Conservation (phyloP, 257 asterid species). For the Nicotiana noctiflora region DNA sequence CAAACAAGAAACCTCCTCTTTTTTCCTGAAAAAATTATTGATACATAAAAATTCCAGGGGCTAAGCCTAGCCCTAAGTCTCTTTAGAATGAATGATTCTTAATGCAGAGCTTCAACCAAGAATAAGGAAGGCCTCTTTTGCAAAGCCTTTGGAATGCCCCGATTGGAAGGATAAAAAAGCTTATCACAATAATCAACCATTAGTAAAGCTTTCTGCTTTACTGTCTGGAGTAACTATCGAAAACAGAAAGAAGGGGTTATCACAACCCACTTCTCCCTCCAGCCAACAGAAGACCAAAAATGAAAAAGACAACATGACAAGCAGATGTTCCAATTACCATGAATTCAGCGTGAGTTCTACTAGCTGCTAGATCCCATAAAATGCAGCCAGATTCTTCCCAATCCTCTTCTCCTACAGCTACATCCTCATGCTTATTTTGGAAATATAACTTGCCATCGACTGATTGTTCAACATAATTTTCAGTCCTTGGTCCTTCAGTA, state of each 20-base stretch:
- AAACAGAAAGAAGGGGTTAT: not conserved
- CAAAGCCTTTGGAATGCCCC: not conserved
- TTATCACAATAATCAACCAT: not conserved
- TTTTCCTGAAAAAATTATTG: not conserved
- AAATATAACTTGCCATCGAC: constrained; percentile 17
- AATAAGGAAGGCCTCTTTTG: not conserved
- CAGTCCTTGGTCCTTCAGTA: constrained; percentile 22
- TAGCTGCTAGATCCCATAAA: constrained; percentile 95
- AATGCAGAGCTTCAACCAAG: not conserved
- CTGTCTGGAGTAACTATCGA: not conserved
- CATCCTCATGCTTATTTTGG: constrained; percentile 20
- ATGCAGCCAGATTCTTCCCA: constrained; percentile 97
- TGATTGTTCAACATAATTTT: constrained; percentile 23
- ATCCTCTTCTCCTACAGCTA: constrained; percentile 33
- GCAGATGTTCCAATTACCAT: constrained; percentile 47
- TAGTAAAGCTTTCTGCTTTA: not conserved
- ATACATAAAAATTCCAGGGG: not conserved
- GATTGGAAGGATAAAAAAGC: not conserved
- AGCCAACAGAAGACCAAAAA: constrained; percentile 2
- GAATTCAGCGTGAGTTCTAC: constrained; percentile 75
- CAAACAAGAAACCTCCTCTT: not conserved
- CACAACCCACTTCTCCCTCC: not conserved
- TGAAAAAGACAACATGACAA: not conserved
- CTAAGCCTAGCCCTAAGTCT: not conserved
- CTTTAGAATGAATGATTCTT: not conserved